A percentile compares a stretch with the other conserved stretches of the same genome.
Evolutionary conservation across 2,329 filamentous ascomycete species (phyloP).

Genomic region (Cladosporium sp.): DNA sequence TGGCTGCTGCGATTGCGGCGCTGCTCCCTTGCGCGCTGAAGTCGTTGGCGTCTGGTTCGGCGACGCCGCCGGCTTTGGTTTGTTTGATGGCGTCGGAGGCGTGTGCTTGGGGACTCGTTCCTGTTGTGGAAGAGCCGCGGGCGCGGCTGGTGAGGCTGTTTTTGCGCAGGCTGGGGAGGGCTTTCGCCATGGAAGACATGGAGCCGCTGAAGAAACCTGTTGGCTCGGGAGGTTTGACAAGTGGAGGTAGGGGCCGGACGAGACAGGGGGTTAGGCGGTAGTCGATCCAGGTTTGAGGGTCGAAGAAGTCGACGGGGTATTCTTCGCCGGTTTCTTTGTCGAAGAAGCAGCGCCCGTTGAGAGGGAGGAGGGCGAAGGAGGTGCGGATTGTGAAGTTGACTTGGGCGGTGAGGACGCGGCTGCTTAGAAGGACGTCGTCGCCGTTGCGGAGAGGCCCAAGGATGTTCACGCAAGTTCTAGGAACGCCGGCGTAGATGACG

Average conservation of each 20-base stretch:
- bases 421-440: constrained; percentile 87
- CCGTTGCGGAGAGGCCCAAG: constrained; percentile 85
- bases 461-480: constrained; percentile 85
- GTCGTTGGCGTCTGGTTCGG: constrained; percentile 24
- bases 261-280: constrained; percentile 76
- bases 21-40: constrained; percentile 28
- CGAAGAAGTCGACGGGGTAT: constrained; percentile 80
- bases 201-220: constrained; percentile 42
- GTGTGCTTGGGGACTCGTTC: not conserved
- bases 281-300: constrained; percentile 73
- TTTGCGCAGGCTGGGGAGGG: constrained; percentile 34
- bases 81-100: constrained; percentile 8
- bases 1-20: constrained; percentile 29
- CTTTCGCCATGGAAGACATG: constrained; percentile 45
- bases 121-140: constrained; percentile 15
- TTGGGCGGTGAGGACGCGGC: constrained; percentile 83
- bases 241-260: constrained; percentile 59
- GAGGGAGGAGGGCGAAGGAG: constrained; percentile 77
- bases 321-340: constrained; percentile 76
- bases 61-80: constrained; percentile 22
- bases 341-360: constrained; percentile 83
- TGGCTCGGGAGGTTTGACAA: constrained; percentile 29
- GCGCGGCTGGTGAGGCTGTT: constrained; percentile 19
- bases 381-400: constrained; percentile 91
- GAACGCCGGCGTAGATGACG: constrained; percentile 79